phyloP scores from a whole-genome alignment of 192 early-diverging fungal species.

The Entomortierella chlamydospora region DNA sequence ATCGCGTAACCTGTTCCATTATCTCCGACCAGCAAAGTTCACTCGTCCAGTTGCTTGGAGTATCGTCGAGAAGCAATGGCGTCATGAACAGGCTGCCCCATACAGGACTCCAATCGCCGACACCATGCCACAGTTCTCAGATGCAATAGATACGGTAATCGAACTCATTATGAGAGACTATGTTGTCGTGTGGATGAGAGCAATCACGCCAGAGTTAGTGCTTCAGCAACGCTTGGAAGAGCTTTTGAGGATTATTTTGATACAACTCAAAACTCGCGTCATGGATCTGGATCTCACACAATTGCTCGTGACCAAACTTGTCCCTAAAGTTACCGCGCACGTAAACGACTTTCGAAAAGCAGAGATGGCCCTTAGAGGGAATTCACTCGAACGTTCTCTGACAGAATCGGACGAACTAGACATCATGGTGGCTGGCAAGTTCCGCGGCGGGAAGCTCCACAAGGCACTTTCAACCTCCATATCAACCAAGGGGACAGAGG shows the following conservation, averaged over 20 bases:
- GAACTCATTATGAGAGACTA: slow-evolving; percentile 67
- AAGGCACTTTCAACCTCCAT: slow-evolving; percentile 64
- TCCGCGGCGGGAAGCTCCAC: slow-evolving; percentile 68
- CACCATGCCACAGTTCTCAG: slow-evolving; percentile 45
- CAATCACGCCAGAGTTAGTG: slow-evolving; percentile 56
- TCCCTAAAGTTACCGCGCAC: slow-evolving; percentile 82
- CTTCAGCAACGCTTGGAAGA: slow-evolving; percentile 64
- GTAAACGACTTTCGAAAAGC: slow-evolving; percentile 72
- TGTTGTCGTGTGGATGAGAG: slow-evolving; percentile 67
- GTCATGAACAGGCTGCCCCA: slow-evolving; percentile 43
- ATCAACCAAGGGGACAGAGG: slow-evolving; percentile 59
- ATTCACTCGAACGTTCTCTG: slow-evolving; percentile 58
- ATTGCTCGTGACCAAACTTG: slow-evolving; percentile 67
- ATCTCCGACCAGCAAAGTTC: slow-evolving; percentile 46
- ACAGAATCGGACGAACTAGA: slow-evolving; percentile 69
- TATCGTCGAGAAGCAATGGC: slow-evolving; percentile 26
- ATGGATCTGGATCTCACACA: slow-evolving; percentile 70
- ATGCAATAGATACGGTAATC: slow-evolving; percentile 61
- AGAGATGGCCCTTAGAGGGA: slow-evolving; percentile 62
- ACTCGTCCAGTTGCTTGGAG: slow-evolving; percentile 38
- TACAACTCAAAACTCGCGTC: slow-evolving; percentile 53
- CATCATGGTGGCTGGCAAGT: slow-evolving; percentile 66
- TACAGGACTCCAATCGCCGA: slow-evolving; percentile 39
- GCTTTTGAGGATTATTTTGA: slow-evolving; percentile 55
- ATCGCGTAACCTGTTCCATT: slow-evolving; percentile 33